phyloP scores from a whole-genome alignment of 2,329 filamentous ascomycete species.

The Ophiostoma quercus region DNA sequence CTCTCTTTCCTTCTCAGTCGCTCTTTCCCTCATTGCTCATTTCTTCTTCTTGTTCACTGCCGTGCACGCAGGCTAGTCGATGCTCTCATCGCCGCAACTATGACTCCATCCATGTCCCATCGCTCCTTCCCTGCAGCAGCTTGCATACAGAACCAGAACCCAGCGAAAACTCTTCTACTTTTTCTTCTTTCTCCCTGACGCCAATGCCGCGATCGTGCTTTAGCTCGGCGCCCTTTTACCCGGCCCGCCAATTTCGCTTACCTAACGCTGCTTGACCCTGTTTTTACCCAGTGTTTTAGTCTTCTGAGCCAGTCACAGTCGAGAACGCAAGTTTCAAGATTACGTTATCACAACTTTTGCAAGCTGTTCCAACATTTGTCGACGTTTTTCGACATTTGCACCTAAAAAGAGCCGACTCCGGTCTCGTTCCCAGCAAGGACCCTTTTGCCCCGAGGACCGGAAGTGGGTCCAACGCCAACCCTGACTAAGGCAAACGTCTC shows the following conservation, averaged over 20 bases:
- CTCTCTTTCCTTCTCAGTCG: neutral
- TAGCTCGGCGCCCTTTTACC: constrained; percentile 11
- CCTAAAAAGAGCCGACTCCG: constrained; percentile 11
- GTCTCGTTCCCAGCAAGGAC: constrained; percentile 12
- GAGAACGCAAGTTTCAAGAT: neutral
- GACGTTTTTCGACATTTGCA: neutral
- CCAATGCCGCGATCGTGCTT: constrained; percentile 1
- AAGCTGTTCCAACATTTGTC: neutral
- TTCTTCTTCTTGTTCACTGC: neutral
- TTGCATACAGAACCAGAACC: neutral
- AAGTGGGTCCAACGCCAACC: constrained; percentile 4
- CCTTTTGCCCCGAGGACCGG: constrained; percentile 10
- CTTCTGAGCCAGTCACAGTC: neutral
- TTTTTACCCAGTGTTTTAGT: neutral
- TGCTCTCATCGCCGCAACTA: neutral
- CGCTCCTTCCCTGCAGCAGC: constrained; percentile 2
- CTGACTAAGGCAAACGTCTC: constrained; percentile 11
- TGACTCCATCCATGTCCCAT: constrained; percentile 12
- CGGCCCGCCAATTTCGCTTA: neutral
- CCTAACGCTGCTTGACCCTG: neutral
- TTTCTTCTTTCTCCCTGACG: neutral
- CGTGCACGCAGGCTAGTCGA: neutral
- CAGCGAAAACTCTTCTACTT: constrained; percentile 9
- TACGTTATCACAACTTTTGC: neutral
- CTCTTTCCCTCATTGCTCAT: neutral